Percentiles rank a stretch among this genome's conserved stretches.
Evolutionary conservation across 139 green algal genomes (phyloP).

Genomic region (Closterium sp.): DNA sequence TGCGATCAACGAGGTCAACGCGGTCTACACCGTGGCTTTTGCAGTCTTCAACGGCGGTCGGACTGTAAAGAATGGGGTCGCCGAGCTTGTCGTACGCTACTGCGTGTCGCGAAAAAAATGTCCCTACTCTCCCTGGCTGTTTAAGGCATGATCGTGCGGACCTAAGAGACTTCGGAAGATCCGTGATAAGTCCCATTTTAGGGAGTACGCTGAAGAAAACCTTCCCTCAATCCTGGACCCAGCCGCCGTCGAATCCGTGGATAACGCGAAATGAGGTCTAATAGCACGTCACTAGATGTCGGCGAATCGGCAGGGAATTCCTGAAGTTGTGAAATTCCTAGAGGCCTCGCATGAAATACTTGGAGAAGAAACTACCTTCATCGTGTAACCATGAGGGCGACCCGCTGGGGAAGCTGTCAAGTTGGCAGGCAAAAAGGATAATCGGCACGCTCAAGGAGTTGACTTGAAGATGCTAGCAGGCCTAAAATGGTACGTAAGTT

Average conservation of each 20-base stretch:
- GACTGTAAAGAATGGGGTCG: neutral
- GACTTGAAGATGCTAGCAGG: no score
- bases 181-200: neutral
- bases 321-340: neutral
- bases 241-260: no score
- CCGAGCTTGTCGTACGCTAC: neutral
- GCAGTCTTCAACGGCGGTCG: neutral
- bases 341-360: neutral
- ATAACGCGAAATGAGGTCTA: neutral
- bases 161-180: neutral
- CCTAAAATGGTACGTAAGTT: no score
- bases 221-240: neutral
- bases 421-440: neutral
- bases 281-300: no score
- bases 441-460: neutral
- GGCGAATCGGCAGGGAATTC: no score
- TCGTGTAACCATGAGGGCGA: neutral
- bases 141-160: neutral
- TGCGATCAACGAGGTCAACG: neutral
- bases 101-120: neutral
- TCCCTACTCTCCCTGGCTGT: neutral
- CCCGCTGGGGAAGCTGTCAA: no score
- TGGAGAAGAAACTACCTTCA: neutral
- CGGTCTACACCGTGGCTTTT: neutral
- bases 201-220: neutral